phyloP scores from a whole-genome alignment of 495 filamentous ascomycete species.

The Penicillium arizonense region DNA sequence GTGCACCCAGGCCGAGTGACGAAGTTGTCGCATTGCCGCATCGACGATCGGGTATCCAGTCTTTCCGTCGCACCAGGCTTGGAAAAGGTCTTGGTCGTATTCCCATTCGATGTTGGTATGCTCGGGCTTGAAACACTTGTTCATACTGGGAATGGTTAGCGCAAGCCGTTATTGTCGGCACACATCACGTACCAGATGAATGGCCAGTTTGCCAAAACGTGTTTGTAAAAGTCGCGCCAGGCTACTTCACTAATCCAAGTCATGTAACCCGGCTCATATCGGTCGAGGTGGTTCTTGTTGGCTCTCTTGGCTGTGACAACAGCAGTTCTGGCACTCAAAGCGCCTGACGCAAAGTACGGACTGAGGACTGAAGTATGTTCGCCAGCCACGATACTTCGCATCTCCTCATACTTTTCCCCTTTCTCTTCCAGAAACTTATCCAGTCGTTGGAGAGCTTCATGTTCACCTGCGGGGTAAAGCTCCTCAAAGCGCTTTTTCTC shows the following conservation, averaged over 20 bases:
- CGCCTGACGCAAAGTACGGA: slow-evolving; percentile 75
- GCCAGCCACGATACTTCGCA: slow-evolving; percentile 58
- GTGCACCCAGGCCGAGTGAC: slow-evolving; percentile 75
- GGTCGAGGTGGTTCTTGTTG: slow-evolving; percentile 71
- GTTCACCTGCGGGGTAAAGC: slow-evolving; percentile 79
- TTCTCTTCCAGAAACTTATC: slow-evolving; percentile 69
- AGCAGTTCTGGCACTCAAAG: slow-evolving; percentile 74
- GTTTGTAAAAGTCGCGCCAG: slow-evolving; percentile 92
- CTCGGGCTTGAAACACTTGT: slow-evolving; percentile 88
- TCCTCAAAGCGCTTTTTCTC: slow-evolving; percentile 55
- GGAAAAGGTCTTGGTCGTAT: slow-evolving; percentile 65
- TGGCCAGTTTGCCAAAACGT: slow-evolving; percentile 83
- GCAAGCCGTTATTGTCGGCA: background rate
- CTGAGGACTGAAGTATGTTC: slow-evolving; percentile 71
- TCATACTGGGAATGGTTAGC: slow-evolving; percentile 60
- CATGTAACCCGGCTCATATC: slow-evolving; percentile 63
- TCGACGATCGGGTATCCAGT: slow-evolving; percentile 90
- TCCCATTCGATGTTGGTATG: slow-evolving; percentile 84
- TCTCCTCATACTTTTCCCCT: slow-evolving; percentile 57
- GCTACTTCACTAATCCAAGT: slow-evolving; percentile 87
- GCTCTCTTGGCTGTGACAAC: slow-evolving; percentile 61
- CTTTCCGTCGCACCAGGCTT: slow-evolving; percentile 70
- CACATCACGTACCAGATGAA: slow-evolving; percentile 66
- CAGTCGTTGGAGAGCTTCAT: slow-evolving; percentile 66
- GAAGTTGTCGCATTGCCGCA: slow-evolving; percentile 86